Percentiles rank a stretch among this genome's conserved stretches.
Evolutionary conservation across 371 early-diverging fungal genomes (phyloP).

Genomic region (Smittium mucronatum): DNA sequence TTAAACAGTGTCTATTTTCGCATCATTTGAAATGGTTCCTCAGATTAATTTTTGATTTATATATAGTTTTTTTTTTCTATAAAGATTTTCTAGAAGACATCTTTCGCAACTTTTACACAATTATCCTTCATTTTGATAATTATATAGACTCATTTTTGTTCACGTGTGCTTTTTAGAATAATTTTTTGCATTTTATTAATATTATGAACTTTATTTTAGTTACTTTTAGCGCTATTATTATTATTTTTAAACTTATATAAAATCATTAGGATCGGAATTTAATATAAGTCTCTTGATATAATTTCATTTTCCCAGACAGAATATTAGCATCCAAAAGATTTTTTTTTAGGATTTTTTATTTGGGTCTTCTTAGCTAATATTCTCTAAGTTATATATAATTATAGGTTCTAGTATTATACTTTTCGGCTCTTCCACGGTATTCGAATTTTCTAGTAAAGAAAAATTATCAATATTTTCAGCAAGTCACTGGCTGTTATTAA

Average conservation of each 20-base stretch:
- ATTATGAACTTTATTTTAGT: not conserved
- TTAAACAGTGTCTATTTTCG: not conserved
- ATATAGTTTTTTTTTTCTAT: not conserved
- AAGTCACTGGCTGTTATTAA: not conserved
- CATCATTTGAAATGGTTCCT: not conserved
- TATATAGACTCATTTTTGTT: not conserved
- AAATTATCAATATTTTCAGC: not conserved
- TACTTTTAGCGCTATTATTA: not conserved
- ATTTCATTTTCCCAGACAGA: not conserved
- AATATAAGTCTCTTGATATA: not conserved
- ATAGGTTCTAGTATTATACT: not conserved
- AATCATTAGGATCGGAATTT: not conserved
- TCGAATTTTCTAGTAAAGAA: not conserved
- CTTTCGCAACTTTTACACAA: not conserved
- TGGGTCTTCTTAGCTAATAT: not conserved
- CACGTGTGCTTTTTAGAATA: not conserved
- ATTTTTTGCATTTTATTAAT: not conserved
- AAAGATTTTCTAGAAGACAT: not conserved
- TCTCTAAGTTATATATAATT: not conserved
- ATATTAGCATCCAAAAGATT: not conserved
- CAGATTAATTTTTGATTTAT: not conserved
- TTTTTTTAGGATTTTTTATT: not conserved
- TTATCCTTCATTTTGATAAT: not conserved
- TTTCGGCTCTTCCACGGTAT: not conserved
- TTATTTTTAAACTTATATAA: not conserved